These are phyloP conservation scores for Xeromyces bisporus DNA, from an alignment of 495 filamentous ascomycete genomes.

Conservation along the genomic window DNA sequence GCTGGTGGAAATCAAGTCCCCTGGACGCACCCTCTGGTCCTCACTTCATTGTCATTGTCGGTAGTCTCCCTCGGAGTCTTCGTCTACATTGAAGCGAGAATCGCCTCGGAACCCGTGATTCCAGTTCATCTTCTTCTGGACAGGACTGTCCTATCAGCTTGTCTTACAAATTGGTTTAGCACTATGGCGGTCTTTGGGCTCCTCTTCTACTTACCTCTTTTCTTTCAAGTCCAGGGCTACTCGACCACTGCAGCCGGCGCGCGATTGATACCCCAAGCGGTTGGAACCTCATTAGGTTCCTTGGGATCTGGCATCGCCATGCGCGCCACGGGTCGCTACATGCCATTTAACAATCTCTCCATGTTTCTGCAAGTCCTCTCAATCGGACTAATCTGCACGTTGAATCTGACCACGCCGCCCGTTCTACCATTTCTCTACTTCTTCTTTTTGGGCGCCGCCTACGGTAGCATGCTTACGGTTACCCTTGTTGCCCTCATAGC, in stretches of 20 bases:
- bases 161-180: constrained; percentile 58
- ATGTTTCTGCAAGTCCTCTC: constrained; percentile 37
- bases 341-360: constrained; percentile 33
- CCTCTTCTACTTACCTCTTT: constrained; percentile 67
- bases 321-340: constrained; percentile 61
- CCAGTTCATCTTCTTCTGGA: constrained; percentile 61
- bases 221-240: constrained; percentile 60
- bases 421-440: constrained; percentile 55
- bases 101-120: constrained; percentile 64
- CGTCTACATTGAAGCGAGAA: constrained; percentile 45
- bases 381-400: constrained; percentile 31
- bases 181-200: constrained; percentile 36
- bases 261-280: constrained; percentile 45
- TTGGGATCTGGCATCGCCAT: constrained; percentile 57
- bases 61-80: constrained; percentile 36
- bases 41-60: constrained; percentile 50
- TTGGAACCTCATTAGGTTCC: constrained; percentile 56
- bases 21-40: constrained; percentile 70
- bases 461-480: constrained; percentile 65
- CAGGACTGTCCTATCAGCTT: constrained; percentile 56
- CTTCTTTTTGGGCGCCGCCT: constrained; percentile 48
- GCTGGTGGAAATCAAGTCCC: constrained; percentile 72
- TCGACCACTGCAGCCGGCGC: constrained; percentile 55
- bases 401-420: constrained; percentile 37
- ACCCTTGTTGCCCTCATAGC: constrained; percentile 66